These are phyloP conservation scores for Bathelium albidoporum DNA, from an alignment of 495 filamentous ascomycete species.

Conservation along the genomic window DNA sequence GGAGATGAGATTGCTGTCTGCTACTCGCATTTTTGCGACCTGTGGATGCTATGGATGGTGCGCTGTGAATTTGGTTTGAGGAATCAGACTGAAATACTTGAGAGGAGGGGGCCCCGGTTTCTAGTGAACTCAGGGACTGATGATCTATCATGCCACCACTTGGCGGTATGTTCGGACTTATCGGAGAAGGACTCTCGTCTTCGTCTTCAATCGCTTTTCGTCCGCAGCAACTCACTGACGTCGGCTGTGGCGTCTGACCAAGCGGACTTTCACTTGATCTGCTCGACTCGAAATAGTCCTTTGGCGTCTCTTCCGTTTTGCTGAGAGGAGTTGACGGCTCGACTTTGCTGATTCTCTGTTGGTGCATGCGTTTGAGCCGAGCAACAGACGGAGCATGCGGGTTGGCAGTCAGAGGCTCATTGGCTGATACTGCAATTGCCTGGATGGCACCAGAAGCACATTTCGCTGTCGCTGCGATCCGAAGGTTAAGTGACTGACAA, in stretches of 20 bases:
- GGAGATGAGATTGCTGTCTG: background rate
- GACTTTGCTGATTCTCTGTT: background rate
- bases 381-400: background rate
- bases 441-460: background rate
- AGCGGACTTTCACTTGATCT: background rate
- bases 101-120: no score
- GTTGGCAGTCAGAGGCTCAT: background rate
- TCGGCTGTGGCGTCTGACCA: background rate
- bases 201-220: background rate
- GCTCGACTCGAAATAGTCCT: background rate
- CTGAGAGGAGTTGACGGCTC: background rate
- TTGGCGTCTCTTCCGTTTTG: background rate
- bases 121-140: background rate
- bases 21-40: background rate
- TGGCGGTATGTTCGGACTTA: background rate
- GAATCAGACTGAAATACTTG: background rate
- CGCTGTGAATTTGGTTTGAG: background rate
- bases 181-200: background rate
- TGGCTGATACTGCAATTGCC: background rate
- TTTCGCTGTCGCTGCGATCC: background rate
- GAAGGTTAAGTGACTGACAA: background rate
- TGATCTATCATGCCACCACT: background rate
- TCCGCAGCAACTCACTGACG: background rate
- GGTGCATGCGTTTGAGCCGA: constrained; percentile 1
- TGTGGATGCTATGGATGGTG: background rate